Percentiles rank a stretch among this genome's conserved stretches.
Conservation (phyloP, 1,284 basidiomycete genomes). For the Psilocybe mexicana region DNA sequence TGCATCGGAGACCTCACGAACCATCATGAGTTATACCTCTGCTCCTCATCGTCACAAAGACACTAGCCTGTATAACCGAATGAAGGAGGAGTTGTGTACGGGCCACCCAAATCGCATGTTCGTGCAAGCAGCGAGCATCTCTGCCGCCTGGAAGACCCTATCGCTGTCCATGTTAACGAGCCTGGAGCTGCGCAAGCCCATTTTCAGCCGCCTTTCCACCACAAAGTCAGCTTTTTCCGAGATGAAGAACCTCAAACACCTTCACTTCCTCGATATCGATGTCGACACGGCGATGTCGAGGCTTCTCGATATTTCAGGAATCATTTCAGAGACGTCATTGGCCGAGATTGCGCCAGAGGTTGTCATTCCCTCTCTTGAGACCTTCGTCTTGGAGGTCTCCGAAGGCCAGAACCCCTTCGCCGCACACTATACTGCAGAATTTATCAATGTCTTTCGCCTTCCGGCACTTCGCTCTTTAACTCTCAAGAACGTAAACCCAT, state of each 20-base stretch:
- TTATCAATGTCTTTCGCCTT: slow-evolving; percentile 21
- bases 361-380: slow-evolving; percentile 18
- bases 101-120: slow-evolving; percentile 7
- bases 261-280: slow-evolving; percentile 24
- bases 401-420: neutral
- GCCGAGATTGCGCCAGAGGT: slow-evolving; percentile 8
- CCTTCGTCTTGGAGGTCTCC: slow-evolving; percentile 18
- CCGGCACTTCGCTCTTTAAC: slow-evolving; percentile 22
- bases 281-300: slow-evolving; percentile 12
- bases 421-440: slow-evolving; percentile 14
- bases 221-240: slow-evolving; percentile 19
- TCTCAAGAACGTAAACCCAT: slow-evolving; percentile 22
- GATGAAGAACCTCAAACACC: slow-evolving; percentile 22
- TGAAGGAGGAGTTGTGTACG: slow-evolving; percentile 1
- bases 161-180: slow-evolving; percentile 18
- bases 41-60: slow-evolving; percentile 10
- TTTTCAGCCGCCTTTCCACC: slow-evolving; percentile 18
- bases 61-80: neutral
- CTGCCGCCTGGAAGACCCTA: slow-evolving; percentile 21
- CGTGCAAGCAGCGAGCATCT: slow-evolving; percentile 16
- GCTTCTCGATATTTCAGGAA: slow-evolving; percentile 10
- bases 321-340: neutral
- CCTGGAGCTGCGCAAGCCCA: slow-evolving; percentile 22
- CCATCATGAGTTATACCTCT: slow-evolving; percentile 22
- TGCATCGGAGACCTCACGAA: neutral